Evolutionary conservation across 371 early-diverging fungal species (phyloP).

Genomic region (Mucor sp.): DNA sequence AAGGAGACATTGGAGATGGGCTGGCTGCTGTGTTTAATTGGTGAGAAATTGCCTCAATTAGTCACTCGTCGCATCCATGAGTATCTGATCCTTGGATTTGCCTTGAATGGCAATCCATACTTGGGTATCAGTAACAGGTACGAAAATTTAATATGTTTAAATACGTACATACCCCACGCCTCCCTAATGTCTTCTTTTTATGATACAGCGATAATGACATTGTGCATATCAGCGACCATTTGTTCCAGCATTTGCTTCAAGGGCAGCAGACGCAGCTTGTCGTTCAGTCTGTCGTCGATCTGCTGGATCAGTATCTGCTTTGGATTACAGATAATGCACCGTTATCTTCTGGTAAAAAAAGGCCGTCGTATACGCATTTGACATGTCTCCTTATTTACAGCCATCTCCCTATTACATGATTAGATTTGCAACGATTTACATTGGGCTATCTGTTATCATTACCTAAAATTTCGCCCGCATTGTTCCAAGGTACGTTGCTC

Average conservation of each 20-base stretch:
- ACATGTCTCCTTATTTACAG: not conserved
- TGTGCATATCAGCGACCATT: constrained; percentile 9
- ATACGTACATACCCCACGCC: not conserved
- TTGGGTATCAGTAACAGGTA: constrained; percentile 19
- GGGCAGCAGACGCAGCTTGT: constrained; percentile 8
- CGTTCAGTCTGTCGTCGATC: constrained; percentile 15
- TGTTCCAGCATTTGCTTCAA: constrained; percentile 26
- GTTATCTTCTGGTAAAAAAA: constrained; percentile 10
- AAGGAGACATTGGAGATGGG: constrained; percentile 18
- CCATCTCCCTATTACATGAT: not conserved
- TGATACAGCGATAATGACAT: constrained; percentile 15
- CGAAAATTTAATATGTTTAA: constrained; percentile 1
- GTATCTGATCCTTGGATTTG: constrained; percentile 24
- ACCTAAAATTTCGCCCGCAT: constrained; percentile 27
- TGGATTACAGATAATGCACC: constrained; percentile 2
- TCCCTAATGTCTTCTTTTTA: not conserved
- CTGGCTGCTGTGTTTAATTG: constrained; percentile 33
- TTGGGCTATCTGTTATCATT: constrained; percentile 36
- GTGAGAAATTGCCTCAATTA: constrained; percentile 27
- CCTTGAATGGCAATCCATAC: constrained; percentile 31
- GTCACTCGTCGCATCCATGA: constrained; percentile 31
- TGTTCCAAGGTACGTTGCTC: constrained; percentile 25
- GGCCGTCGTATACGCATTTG: not conserved
- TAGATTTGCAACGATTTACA: constrained; percentile 22
- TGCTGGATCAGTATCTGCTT: constrained; percentile 22